Evolutionary conservation across 768 basidiomycete species (phyloP), one percentile per base, ranked within the genome.

Genomic region (Termitomyces sp.): DNA sequence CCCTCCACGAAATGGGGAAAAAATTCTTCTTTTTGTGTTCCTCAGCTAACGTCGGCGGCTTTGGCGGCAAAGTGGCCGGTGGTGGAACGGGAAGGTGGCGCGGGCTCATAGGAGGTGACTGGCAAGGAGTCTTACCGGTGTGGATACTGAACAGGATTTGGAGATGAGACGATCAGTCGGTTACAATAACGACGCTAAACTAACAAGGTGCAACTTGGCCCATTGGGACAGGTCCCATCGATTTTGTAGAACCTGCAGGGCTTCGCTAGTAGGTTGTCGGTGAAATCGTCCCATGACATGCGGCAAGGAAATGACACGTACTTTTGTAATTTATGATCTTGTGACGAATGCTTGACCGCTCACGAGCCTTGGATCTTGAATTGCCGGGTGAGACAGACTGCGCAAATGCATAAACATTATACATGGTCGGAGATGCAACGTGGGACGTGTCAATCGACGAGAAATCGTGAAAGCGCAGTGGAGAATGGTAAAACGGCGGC

Each of bases 1-100:
- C 87, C 43, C 88, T 78, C 88, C 88, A 90, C 4, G 79, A 76
- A 46, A 90, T 76, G 28, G 87, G 86, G 61, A 81, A 85, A 66
- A 74, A 86, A 56, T 78, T 77, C 59, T 71, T 82, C 63, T 73
- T 68, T 42, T 64, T 68, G 59, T 66, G 71, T 33, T 75, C 74
- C 43, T 77, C 75, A 35, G 69, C 66, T 10, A 52, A 26, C 6
- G 62, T 60, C 45, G 60, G 9, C 35, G 66, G 58, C 45, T 66
- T 63, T 15, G 58, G 54, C 9, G 63, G 67, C 40, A 65, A 49
- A 23, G 63, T 38, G 23, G 31, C 35, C 5, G 46, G 35, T 31
- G 55, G 40, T 11, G 51, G 56, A 15, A 31, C 40, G 3, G 58
- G 60, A 10, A 55, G 55, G 19, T 57, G 57, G 1, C 33, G 49